Evolutionary conservation across 345 rosid genomes (phyloP).

Genomic region (Rhodamnia rubescens): DNA sequence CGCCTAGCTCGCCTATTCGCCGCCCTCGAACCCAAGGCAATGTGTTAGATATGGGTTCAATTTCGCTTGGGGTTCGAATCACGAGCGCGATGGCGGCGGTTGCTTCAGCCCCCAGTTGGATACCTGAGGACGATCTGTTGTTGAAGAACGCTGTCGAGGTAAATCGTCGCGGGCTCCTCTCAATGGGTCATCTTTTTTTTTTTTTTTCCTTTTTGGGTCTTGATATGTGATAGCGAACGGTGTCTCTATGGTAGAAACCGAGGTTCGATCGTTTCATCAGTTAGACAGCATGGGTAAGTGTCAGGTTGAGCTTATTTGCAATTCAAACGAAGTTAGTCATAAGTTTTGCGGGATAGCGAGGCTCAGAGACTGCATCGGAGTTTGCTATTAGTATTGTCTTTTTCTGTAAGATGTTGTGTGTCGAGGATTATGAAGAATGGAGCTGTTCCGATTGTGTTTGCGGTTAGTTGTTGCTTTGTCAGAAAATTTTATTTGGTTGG

Average conservation of each 20-base stretch:
- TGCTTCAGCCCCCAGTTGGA: conserved; percentile 34
- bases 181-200: neutral
- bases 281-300: neutral
- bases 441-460: neutral
- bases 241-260: neutral
- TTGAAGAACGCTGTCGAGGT: conserved; percentile 72
- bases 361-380: neutral
- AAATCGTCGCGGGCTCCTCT: neutral
- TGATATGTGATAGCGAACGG: neutral
- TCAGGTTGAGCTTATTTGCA: neutral
- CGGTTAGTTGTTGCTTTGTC: neutral
- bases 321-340: neutral
- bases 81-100: conserved; percentile 19
- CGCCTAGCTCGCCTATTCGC: neutral
- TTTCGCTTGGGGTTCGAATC: neutral
- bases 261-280: neutral
- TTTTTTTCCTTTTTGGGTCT: neutral
- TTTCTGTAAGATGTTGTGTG: neutral
- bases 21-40: neutral
- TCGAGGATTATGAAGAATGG: neutral
- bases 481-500: neutral
- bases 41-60: neutral
- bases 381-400: neutral
- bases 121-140: conserved; percentile 53
- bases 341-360: neutral